Evolutionary conservation across 345 rosid genomes (phyloP).

Genomic region (Corchorus olitorius): DNA sequence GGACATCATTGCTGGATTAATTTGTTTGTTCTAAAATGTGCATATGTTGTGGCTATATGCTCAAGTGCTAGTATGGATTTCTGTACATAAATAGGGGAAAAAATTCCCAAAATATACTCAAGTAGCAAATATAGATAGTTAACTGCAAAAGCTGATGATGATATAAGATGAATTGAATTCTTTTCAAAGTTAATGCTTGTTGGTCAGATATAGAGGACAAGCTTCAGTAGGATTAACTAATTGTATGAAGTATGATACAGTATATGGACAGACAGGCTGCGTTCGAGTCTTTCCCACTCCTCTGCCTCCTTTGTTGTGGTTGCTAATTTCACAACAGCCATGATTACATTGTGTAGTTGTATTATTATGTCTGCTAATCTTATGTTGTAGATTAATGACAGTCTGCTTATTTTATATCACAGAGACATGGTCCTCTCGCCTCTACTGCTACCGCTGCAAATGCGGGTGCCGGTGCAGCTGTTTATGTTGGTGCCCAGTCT

Average conservation of each 20-base stretch:
- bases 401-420: slow-evolving; percentile 21
- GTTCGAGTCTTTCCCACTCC: not conserved
- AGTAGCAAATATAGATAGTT: not conserved
- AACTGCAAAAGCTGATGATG: not conserved
- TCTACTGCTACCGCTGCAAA: slow-evolving; percentile 36
- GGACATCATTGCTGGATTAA: not conserved
- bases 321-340: not conserved
- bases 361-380: not conserved
- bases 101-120: not conserved
- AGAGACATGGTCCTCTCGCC: slow-evolving; percentile 50
- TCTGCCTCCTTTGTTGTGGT: not conserved
- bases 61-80: not conserved
- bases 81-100: not conserved
- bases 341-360: not conserved
- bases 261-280: not conserved
- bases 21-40: not conserved
- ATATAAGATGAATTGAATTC: not conserved
- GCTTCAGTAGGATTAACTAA: not conserved
- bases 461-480: slow-evolving; percentile 33
- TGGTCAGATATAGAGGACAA: not conserved
- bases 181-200: not conserved
- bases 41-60: not conserved
- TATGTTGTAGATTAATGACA: not conserved
- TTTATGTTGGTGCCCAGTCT: slow-evolving; percentile 60
- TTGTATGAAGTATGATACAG: not conserved